Evolutionary conservation across 2,329 filamentous ascomycete species (phyloP).

Genomic region (Colletotrichum sp.): DNA sequence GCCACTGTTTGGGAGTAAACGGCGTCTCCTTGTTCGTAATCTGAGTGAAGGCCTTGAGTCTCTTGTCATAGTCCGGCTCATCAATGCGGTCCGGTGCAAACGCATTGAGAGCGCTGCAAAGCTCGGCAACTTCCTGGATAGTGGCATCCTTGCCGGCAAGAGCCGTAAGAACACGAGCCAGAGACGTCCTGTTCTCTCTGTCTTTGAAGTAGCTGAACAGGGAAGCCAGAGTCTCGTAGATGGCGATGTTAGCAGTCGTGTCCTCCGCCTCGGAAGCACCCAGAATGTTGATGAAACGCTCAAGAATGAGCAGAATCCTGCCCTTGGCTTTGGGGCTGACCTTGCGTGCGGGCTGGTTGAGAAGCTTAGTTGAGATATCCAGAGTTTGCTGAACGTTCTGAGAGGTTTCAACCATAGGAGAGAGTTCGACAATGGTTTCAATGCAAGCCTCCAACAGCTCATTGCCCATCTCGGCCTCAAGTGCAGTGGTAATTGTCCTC

Average conservation of each 20-base stretch:
- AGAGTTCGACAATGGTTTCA: constrained; percentile 77
- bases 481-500: constrained; percentile 70
- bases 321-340: constrained; percentile 86
- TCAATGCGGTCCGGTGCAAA: constrained; percentile 75
- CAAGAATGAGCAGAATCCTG: constrained; percentile 78
- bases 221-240: constrained; percentile 78
- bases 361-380: constrained; percentile 78
- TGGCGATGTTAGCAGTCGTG: constrained; percentile 38
- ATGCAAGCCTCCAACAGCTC: constrained; percentile 82
- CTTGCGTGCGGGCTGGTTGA: constrained; percentile 82
- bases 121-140: constrained; percentile 65
- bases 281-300: constrained; percentile 76
- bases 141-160: constrained; percentile 70
- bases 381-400: constrained; percentile 79
- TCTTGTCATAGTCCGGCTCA: constrained; percentile 86
- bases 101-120: constrained; percentile 84
- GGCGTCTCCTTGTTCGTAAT: constrained; percentile 68
- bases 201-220: constrained; percentile 94
- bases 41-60: constrained; percentile 75
- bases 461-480: constrained; percentile 69
- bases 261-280: constrained; percentile 30
- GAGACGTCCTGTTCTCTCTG: constrained; percentile 72
- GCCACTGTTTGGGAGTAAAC: constrained; percentile 79
- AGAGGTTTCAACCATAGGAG: constrained; percentile 70
- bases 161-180: constrained; percentile 75